phyloP scores from a whole-genome alignment of 2,329 filamentous ascomycete species.

The Colletotrichum camelliae region DNA sequence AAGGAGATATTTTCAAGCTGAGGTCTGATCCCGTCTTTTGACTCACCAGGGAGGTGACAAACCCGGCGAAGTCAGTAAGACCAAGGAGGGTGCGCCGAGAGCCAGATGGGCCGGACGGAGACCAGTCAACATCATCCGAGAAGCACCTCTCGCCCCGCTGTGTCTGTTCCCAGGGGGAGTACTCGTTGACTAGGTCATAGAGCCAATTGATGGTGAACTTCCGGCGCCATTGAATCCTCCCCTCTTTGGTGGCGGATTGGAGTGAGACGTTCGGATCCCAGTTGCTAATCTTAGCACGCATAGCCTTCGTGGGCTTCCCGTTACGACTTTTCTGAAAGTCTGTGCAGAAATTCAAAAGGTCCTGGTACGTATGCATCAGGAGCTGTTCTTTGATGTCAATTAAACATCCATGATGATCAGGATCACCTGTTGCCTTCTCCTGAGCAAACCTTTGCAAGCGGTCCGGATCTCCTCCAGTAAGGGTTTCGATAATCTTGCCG shows the following conservation, averaged over 20 bases:
- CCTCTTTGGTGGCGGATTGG: conserved; percentile 35
- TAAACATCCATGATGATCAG: background rate
- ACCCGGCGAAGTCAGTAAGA: conserved; percentile 48
- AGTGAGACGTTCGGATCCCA: conserved; percentile 50
- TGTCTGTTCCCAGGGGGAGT: conserved; percentile 44
- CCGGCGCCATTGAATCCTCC: conserved; percentile 51
- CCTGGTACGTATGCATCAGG: conserved; percentile 44
- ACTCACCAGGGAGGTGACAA: conserved; percentile 48
- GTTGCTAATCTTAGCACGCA: conserved; percentile 39
- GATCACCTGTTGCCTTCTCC: background rate
- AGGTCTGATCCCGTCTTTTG: conserved; percentile 44
- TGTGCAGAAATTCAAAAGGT: conserved; percentile 47
- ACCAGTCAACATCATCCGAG: background rate
- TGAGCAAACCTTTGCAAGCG: background rate
- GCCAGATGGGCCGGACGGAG: background rate
- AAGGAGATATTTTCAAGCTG: conserved; percentile 45
- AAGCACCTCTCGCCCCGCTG: conserved; percentile 36
- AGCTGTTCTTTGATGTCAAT: conserved; percentile 50
- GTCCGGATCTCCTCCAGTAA: background rate
- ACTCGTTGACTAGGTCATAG: conserved; percentile 55
- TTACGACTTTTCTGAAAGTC: conserved; percentile 50
- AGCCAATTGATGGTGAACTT: conserved; percentile 56
- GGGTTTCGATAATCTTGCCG: background rate
- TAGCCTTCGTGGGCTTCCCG: conserved; percentile 50
- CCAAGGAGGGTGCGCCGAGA: conserved; percentile 42